phyloP scores from a whole-genome alignment of 306 rosid species.

The Macrotyloma uniflorum region DNA sequence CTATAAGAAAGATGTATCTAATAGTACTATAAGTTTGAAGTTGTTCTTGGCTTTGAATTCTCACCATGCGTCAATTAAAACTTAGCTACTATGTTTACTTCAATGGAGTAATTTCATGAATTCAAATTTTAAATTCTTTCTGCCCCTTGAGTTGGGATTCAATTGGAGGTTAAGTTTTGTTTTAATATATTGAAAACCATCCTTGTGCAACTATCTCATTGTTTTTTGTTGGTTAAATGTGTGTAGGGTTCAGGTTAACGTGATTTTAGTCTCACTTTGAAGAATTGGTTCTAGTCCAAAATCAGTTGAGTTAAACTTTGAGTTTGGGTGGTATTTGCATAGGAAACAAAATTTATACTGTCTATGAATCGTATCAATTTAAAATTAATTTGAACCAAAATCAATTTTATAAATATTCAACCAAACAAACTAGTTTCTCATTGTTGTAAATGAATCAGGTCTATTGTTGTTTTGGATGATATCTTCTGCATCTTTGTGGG shows the following conservation, averaged over 20 bases:
- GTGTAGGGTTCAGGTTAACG: background rate
- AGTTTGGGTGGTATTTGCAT: background rate
- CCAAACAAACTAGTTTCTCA: background rate
- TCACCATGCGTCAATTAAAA: background rate
- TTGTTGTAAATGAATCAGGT: constrained; percentile 39
- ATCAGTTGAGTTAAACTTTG: background rate
- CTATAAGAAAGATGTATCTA: background rate
- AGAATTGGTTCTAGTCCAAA: background rate
- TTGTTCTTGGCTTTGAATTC: background rate
- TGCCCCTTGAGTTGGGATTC: background rate
- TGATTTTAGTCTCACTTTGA: background rate
- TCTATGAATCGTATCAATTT: background rate
- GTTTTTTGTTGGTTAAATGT: too few relatives aligned
- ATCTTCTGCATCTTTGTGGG: constrained; percentile 63
- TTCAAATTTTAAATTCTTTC: background rate
- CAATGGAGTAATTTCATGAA: background rate
- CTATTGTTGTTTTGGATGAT: constrained; percentile 52
- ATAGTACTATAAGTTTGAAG: background rate
- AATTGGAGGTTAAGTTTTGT: background rate
- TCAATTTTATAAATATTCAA: background rate
- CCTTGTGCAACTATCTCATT: background rate
- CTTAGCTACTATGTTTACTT: background rate
- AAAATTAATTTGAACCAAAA: background rate
- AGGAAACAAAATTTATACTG: background rate
- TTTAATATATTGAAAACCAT: background rate